Base-by-base conservation (phyloP, 805 yeast genomes). In the Ogataea glucozyma region DNA sequence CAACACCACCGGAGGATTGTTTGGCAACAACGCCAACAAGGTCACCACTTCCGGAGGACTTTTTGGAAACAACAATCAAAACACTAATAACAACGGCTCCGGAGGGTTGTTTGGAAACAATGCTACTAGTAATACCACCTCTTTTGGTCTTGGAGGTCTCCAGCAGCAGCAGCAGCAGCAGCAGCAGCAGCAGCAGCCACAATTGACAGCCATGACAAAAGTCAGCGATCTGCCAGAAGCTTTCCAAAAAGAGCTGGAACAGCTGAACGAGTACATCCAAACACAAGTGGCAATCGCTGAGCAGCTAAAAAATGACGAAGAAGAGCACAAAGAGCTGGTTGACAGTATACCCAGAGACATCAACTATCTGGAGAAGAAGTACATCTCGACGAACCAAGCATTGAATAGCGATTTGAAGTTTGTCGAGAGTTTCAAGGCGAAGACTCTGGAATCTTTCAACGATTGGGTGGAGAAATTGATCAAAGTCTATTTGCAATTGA, bases 291-390 rank as follows among this genome's bases (percentile, higher is more conserved):
- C 79, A 38, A 81, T 84, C 40, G 83, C 89, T 2, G 85, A 84
- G 39, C 79, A 79, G 21, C 66, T 86, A 48, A 77, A 81, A 49
- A 73, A 79, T 6, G 85, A 81, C 50, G 71, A 75, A 45, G 65
- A 63, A n/a, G 79, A 78, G 27, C 95, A 86, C 52, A 71, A 74
- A 33, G 80, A 75, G 46, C 68, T 85, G 32, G 77, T 86, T 32
- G 77, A 73, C 26, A 79, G 89, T 40, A 79, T 86, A 40, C 93
- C 93, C 4, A 74, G 83, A 52, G 95, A 86, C 58, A 76, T 83
- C 29, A 72, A 72, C 45, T 86, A 75, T 56, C 63, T 86, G 48
- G 77, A 76, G 41, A 78, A 79, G 50, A 78, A 78, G 47, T 75
- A 81, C 48, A 71, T 79, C 2, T 73, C 83, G 4, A 78, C 87